Base-by-base conservation (phyloP, 768 basidiomycete genomes). In the Termitomyces sp. region DNA sequence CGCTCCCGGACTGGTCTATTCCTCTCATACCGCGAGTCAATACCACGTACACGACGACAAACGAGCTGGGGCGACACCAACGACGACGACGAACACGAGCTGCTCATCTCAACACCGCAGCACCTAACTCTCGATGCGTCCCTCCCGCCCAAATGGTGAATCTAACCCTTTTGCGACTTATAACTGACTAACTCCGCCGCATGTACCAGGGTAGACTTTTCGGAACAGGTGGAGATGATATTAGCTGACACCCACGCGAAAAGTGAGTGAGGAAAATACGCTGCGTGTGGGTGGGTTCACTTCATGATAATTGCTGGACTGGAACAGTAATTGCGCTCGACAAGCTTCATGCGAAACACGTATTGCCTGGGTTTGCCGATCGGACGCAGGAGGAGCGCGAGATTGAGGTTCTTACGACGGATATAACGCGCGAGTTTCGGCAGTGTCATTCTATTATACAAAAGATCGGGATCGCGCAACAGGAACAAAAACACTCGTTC, bases 331-430 rank as follows among this genome's bases (percentile, higher is more conserved):
- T 78, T n/a, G 74, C 83, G 7, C 86, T 99, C 41, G 97, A 98
- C 72, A 97, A 91, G 70, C 84, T 99, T 5, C 96, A 99, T 64
- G 92, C 96, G 62, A 97, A 92, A 69, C 95, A 97, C 71, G 89
- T 88, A 57, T 82, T 99, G 6, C 97, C 97, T 62, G 96, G 95
- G 0, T 99, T 99, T 70, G 83, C 93, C 68, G 97, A 99, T 81
- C 89, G 97, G 53, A 79, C 90, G 2, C 86, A 86, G 4, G 96
- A 99, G 74, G 96, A 98, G 74, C 82, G 86, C 59, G 95, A 98
- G 69, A 99, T 99, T 59, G 91, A 97, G 68, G 71, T 79, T 22
- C 78, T 89, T 49, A 95, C 95, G 4, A 83, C 80, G 39, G 87
- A 91, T 65, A 92, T 99, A 71, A 99, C 96, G 47, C 82, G 87